phyloP scores from a whole-genome alignment of 192 early-diverging fungal genomes.

The Podila epicladia region DNA sequence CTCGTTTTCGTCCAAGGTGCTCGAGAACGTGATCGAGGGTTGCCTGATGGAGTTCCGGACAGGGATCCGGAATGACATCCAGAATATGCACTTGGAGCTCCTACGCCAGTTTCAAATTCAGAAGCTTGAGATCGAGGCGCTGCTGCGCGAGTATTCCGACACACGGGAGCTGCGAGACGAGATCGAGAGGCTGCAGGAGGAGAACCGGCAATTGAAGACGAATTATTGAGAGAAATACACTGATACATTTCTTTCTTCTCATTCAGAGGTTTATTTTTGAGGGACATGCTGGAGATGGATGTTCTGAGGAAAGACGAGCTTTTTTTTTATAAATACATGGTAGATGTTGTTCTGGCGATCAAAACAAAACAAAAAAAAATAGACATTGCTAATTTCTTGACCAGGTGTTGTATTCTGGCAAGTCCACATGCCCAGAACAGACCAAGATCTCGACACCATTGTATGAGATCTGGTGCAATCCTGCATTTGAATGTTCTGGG shows the following conservation, averaged over 20 bases:
- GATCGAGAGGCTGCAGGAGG: slow-evolving; percentile 61
- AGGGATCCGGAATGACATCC: slow-evolving; percentile 67
- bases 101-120: slow-evolving; percentile 75
- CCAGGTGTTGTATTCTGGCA: not conserved
- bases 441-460: not conserved
- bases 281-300: not conserved
- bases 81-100: slow-evolving; percentile 78
- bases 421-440: not conserved
- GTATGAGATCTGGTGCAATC: not conserved
- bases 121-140: slow-evolving; percentile 69
- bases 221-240: slow-evolving; percentile 16
- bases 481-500: not conserved
- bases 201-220: slow-evolving; percentile 64
- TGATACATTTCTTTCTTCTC: not conserved
- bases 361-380: no score
- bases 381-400: not conserved
- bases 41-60: slow-evolving; percentile 66
- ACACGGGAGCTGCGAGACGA: slow-evolving; percentile 61
- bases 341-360: no score
- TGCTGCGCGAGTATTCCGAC: slow-evolving; percentile 62
- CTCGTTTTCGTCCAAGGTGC: slow-evolving; percentile 49
- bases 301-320: no score
- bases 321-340: no score
- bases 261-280: not conserved
- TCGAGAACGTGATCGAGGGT: slow-evolving; percentile 68